Base-by-base conservation (phyloP, 2,329 filamentous ascomycete species). In the Fusarium sp. region DNA sequence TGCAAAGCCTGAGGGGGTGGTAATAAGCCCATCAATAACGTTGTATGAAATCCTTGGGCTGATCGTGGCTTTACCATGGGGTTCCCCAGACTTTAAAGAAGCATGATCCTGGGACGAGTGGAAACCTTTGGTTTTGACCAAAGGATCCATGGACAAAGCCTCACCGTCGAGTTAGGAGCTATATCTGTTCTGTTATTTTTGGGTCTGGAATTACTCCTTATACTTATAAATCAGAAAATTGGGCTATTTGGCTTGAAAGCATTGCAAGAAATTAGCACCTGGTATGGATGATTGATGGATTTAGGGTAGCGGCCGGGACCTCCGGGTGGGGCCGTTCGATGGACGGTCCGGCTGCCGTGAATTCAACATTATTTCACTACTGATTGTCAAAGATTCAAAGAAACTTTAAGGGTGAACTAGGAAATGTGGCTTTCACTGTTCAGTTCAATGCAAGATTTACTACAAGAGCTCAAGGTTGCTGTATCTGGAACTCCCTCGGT, bases 281-380 rank as follows among this genome's bases (percentile, higher is more conserved):
- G 50, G 48, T 32, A 30, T 35, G 32, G 38, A 50, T 42, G 20
- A 15, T 38, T 13, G 49, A 45, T 50, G 48, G 14, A 23, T 53
- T 49, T 32, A 52, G 58, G 63, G 46, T 23, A 46, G 26, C 30
- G 49, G 38, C 58, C 38, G 66, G 60, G 55, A 41, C 48, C 30
- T 61, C 32, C 52, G 58, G 46, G 73, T 69, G 73, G 73, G 69
- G 71, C 73, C 60, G 50, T 33, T 10, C 60, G 71, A 71, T 73
- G 58, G 27, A 42, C 61, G 57, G 60, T 50, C 62, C 66, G 60
- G 56, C 71, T 67, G 62, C 59, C 56, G 27, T 66, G 50, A 70
- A 49, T 32, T 56, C 20, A 23, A 48, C 55, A 26, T 35, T 61
- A 40, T 32, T 30, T 41, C 17, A 7, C 41, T 14, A 23, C 20